Conservation (phyloP, 306 rosid species). For the Acacia crassicarpa region DNA sequence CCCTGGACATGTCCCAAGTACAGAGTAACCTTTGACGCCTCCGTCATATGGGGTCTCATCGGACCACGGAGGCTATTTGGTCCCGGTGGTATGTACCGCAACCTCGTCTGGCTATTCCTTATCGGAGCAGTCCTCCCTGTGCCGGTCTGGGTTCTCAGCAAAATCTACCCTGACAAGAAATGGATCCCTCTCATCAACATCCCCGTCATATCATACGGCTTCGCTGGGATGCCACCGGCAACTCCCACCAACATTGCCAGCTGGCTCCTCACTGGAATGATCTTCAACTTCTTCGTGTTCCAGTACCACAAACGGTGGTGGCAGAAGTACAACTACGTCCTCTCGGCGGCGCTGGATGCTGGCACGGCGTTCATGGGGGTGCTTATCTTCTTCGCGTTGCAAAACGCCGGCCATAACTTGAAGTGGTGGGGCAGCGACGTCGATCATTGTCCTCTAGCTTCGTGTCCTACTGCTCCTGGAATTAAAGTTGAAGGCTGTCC, state of each 20-base stretch:
- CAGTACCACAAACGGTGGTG: conserved; percentile 86
- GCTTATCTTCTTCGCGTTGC: conserved; percentile 74
- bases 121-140: conserved; percentile 87
- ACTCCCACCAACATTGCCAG: conserved; percentile 96
- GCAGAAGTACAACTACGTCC: conserved; percentile 92
- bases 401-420: conserved; percentile 56
- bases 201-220: conserved; percentile 88
- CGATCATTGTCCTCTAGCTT: conserved; percentile 91
- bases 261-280: conserved; percentile 88
- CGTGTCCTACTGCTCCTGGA: conserved; percentile 92
- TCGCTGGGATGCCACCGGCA: conserved; percentile 98
- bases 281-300: conserved; percentile 90
- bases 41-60: conserved; percentile 95
- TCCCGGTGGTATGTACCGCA: conserved; percentile 81
- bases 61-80: conserved; percentile 89
- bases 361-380: conserved; percentile 99
- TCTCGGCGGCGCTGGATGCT: conserved; percentile 92
- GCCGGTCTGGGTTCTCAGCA: conserved; percentile 85
- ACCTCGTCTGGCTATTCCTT: conserved; percentile 86
- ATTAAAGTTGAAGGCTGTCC: conserved; percentile 79
- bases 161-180: conserved; percentile 77
- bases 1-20: conserved; percentile 99
- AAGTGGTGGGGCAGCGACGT: conserved; percentile 88
- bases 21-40: conserved; percentile 92
- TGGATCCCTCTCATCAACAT: conserved; percentile 91